These are phyloP conservation scores for Brassica balearica DNA, from an alignment of 441 rosid species.

Conservation along the genomic window DNA sequence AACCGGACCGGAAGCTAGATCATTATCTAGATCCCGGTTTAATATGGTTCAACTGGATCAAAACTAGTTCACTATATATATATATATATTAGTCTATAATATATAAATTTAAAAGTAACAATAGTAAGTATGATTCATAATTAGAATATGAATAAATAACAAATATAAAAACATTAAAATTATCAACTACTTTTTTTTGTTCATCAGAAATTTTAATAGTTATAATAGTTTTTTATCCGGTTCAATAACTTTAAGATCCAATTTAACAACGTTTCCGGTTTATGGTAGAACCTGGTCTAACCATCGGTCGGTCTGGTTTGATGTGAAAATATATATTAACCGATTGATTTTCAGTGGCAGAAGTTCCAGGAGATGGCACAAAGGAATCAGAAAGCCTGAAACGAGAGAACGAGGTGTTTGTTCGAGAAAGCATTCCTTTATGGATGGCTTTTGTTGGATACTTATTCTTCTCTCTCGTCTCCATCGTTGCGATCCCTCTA, in stretches of 20 bases:
- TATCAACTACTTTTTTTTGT: background rate
- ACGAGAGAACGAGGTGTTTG: slow-evolving; percentile 64
- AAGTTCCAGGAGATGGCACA: slow-evolving; percentile 24
- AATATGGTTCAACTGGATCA: background rate
- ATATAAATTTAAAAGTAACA: background rate
- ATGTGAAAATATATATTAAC: background rate
- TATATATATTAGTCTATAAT: background rate
- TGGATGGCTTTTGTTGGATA: slow-evolving; percentile 84
- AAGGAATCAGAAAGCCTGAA: slow-evolving; percentile 32
- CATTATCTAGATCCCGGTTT: background rate
- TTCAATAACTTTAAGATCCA: too few relatives aligned
- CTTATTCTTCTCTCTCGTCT: slow-evolving; percentile 61
- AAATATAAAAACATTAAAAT: background rate
- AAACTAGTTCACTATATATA: background rate
- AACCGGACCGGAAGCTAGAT: background rate
- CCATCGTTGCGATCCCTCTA: slow-evolving; percentile 70
- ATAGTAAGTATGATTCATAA: background rate
- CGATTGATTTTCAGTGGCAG: slow-evolving; percentile 7
- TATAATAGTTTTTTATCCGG: background rate
- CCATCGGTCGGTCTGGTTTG: background rate
- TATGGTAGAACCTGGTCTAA: background rate
- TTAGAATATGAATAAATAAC: background rate
- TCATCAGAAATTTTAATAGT: background rate
- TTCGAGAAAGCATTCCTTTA: slow-evolving; percentile 76
- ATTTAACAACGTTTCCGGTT: background rate